phyloP scores from a whole-genome alignment of 257 asterid species.

The Solanum acaule region DNA sequence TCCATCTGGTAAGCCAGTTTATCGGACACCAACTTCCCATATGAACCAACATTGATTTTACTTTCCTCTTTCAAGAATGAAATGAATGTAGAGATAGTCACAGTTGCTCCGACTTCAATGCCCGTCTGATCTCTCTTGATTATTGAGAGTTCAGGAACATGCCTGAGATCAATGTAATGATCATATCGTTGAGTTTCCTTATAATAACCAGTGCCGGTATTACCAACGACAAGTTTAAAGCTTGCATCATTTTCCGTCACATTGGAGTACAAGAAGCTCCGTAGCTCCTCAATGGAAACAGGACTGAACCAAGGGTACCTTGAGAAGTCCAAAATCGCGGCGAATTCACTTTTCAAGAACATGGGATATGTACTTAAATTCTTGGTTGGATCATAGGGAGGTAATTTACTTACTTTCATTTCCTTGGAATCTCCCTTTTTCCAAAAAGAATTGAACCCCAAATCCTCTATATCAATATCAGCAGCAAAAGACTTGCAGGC shows the following conservation, averaged over 20 bases:
- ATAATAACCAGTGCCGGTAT: conserved; percentile 57
- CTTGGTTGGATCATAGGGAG: conserved; percentile 27
- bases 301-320: conserved; percentile 55
- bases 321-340: conserved; percentile 22
- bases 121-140: conserved; percentile 23
- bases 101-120: conserved; percentile 55
- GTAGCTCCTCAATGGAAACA: conserved; percentile 41
- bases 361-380: conserved; percentile 20
- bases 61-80: conserved; percentile 21
- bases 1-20: conserved; percentile 62
- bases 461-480: conserved; percentile 66
- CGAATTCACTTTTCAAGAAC: conserved; percentile 14
- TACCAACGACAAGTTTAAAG: conserved; percentile 49
- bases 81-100: conserved; percentile 43
- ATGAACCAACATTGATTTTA: not conserved
- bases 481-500: conserved; percentile 67
- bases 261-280: conserved; percentile 26
- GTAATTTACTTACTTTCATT: conserved; percentile 21
- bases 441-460: conserved; percentile 62
- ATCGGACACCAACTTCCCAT: conserved; percentile 16
- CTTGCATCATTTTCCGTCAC: conserved; percentile 10
- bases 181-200: conserved; percentile 36
- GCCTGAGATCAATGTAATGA: conserved; percentile 44
- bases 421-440: conserved; percentile 31
- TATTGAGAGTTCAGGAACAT: conserved; percentile 42